These are phyloP conservation scores for Leccinum rimulosum DNA, from an alignment of 768 basidiomycete genomes.

Conservation along the genomic window DNA sequence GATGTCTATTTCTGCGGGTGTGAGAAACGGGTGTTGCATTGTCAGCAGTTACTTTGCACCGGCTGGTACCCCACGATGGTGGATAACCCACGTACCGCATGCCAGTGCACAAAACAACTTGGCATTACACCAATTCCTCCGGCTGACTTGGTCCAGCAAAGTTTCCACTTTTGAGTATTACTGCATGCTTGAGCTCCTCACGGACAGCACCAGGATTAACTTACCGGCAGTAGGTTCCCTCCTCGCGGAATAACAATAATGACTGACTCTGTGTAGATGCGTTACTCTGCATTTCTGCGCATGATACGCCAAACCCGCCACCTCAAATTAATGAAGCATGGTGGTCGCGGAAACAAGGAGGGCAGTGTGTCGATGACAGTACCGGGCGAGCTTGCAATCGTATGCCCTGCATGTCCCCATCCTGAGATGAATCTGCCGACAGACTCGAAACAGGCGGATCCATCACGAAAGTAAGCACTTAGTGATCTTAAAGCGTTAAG, in stretches of 20 bases:
- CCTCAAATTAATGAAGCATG: not conserved
- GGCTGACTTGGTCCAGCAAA: not conserved
- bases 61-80: not conserved
- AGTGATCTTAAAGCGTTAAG: too few species aligned
- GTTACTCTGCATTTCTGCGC: not conserved
- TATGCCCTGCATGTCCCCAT: not conserved
- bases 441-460: not conserved
- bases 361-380: not conserved
- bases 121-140: not conserved
- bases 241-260: not conserved
- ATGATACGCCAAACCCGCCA: not conserved
- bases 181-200: not conserved
- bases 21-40: not conserved
- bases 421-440: not conserved
- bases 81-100: not conserved
- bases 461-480: not conserved
- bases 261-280: not conserved
- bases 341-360: not conserved
- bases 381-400: not conserved
- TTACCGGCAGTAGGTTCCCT: not conserved
- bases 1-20: not conserved
- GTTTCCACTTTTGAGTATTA: not conserved
- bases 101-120: too few species aligned
- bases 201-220: not conserved
- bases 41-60: not conserved